Conservation (phyloP, 2,329 filamentous ascomycete genomes). For the Zymoseptoria tritici region DNA sequence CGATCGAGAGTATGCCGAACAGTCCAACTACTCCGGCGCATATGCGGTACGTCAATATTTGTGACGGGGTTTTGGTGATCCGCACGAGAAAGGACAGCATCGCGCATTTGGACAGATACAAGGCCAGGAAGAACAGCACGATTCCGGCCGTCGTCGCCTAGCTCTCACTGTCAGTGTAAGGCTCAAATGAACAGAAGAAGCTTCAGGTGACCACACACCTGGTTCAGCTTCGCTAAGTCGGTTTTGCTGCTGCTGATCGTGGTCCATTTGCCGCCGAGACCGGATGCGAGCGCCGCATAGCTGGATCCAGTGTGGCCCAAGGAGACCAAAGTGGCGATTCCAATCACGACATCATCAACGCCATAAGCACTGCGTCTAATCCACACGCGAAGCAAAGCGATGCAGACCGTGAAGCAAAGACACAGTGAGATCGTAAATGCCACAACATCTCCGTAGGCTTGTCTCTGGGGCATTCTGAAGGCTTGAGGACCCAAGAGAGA, state of each 20-base stretch:
- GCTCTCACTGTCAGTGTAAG: conserved; percentile 5
- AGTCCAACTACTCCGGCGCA: conserved; percentile 19
- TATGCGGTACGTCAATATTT: conserved; percentile 21
- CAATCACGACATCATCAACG: conserved; percentile 25
- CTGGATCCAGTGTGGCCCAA: conserved; percentile 23
- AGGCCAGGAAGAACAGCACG: conserved; percentile 24
- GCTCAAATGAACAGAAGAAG: neutral
- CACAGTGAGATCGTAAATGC: conserved; percentile 27
- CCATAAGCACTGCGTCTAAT: conserved; percentile 25
- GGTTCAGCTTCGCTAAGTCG: conserved; percentile 18
- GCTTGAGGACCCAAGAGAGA: neutral
- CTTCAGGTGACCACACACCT: conserved; percentile 13
- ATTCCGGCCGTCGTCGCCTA: conserved; percentile 24
- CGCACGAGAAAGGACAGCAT: conserved; percentile 28
- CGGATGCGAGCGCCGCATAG: conserved; percentile 23
- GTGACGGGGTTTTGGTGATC: conserved; percentile 23
- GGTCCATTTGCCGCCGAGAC: conserved; percentile 23
- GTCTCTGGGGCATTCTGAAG: conserved; percentile 16
- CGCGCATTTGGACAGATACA: conserved; percentile 27
- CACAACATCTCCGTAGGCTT: conserved; percentile 22
- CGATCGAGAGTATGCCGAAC: conserved; percentile 24
- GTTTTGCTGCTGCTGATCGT: conserved; percentile 8
- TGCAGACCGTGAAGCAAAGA: conserved; percentile 25
- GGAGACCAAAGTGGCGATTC: conserved; percentile 22
- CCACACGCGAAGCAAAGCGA: conserved; percentile 24